Evolutionary conservation across 768 basidiomycete species (phyloP).

Genomic region (Goffeauzyma gilvescens): DNA sequence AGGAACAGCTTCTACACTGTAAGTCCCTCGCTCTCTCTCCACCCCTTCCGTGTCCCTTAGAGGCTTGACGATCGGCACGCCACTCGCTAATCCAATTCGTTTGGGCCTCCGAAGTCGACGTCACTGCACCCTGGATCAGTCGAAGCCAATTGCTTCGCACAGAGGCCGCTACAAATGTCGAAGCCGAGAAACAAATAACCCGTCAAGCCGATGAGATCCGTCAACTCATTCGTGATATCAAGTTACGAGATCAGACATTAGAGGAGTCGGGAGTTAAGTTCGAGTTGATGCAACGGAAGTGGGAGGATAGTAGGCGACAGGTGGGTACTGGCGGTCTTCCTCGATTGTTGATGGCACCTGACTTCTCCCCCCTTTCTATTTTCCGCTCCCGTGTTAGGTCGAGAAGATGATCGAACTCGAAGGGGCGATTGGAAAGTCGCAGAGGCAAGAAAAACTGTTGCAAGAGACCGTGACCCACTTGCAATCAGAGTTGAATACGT

Average conservation of each 20-base stretch:
- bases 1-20: constrained; percentile 65
- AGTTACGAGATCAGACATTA: constrained; percentile 59
- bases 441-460: constrained; percentile 73
- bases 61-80: neutral
- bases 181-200: constrained; percentile 71
- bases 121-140: constrained; percentile 64
- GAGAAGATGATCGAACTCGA: constrained; percentile 69
- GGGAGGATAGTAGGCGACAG: constrained; percentile 79
- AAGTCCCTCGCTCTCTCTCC: constrained; percentile 19
- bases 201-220: constrained; percentile 80
- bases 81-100: neutral
- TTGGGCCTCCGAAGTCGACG: constrained; percentile 27
- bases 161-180: constrained; percentile 63
- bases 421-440: constrained; percentile 53
- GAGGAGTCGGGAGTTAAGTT: constrained; percentile 84
- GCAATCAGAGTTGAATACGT: too few relatives aligned
- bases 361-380: neutral
- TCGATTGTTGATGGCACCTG: neutral
- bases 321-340: constrained; percentile 9
- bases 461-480: constrained; percentile 59
- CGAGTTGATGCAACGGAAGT: constrained; percentile 78
- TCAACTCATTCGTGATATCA: constrained; percentile 62
- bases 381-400: constrained; percentile 33
- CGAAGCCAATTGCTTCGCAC: constrained; percentile 69
- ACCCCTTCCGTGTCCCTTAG: neutral